phyloP scores from a whole-genome alignment of 2,329 filamentous ascomycete genomes.

The Fusarium sp. region DNA sequence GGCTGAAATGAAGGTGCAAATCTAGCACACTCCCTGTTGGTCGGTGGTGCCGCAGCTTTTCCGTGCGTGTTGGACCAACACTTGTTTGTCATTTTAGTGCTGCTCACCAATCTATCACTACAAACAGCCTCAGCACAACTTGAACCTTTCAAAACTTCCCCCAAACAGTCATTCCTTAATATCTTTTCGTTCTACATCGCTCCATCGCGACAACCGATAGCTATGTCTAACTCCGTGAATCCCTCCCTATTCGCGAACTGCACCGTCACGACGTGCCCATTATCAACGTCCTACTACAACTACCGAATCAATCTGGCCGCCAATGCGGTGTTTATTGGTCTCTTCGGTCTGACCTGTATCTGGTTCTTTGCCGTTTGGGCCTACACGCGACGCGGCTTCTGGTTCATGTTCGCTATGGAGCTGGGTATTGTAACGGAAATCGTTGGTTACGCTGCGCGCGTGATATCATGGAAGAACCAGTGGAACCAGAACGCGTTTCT shows the following conservation, averaged over 20 bases:
- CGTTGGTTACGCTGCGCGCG: not conserved
- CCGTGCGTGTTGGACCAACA: not conserved
- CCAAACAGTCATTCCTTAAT: not conserved
- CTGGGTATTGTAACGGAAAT: not conserved
- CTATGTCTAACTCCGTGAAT: not conserved
- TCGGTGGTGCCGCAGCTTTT: not conserved
- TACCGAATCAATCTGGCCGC: not conserved
- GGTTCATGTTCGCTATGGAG: not conserved
- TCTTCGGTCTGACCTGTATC: not conserved
- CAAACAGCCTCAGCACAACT: not conserved
- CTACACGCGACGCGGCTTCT: not conserved
- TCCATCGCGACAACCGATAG: not conserved
- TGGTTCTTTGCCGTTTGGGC: not conserved
- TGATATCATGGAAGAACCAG: not conserved
- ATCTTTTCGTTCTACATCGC: not conserved
- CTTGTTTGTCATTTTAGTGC: not conserved
- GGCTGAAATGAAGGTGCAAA: not conserved
- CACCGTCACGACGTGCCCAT: not conserved
- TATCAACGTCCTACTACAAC: not conserved
- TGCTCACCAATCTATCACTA: not conserved
- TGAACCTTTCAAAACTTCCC: not conserved
- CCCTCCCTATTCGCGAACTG: not conserved
- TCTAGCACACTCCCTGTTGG: not conserved
- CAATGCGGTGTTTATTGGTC: not conserved
- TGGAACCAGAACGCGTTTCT: not conserved